Base-by-base conservation (phyloP, 1,284 basidiomycete species). In the Moesziomyces sp. region DNA sequence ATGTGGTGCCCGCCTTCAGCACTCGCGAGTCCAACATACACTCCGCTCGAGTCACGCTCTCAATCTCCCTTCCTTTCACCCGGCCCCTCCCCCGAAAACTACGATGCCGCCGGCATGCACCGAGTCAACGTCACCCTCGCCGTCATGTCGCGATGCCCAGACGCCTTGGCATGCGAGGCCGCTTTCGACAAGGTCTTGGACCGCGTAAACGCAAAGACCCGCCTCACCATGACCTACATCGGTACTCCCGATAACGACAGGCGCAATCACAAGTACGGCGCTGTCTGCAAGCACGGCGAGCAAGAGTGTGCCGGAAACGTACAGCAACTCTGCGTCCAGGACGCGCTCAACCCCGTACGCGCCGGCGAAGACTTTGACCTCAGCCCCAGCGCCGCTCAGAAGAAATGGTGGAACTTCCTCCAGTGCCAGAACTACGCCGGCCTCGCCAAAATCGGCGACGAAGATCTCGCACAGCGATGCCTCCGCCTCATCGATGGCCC, bases 251-350 rank as follows among this genome's bases (percentile, higher is more conserved):
- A 73, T 46, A 24, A 56, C 18, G 34, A 57, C 38, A 34, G 51
- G 19, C 55, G 51, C 30, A 48, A 71, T 16, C 23, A 44, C 42
- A 54, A 43, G 40, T 71, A 67, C 46, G 76, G 76, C 35, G 72
- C 57, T 0, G 47, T 45, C 3, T 80, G 78, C 55, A 74, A 59
- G 62, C 76, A 80, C 35, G 78, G 78, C 43, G 63, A 69, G 6
- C 53, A 57, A 18, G 78, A 80, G 50, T 80, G 78, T 43, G 62
- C 54, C 23, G 78, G 74, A 30, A 76, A 80, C 50, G 52, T 80
- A 18, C 78, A 80, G 23, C 76, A 80, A 61, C 76, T 80, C 16
- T 80, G 78, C 58, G 66, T 80, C 1, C 65, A 72, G 45, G 55
- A 70, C 24, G 68, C 68, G 8, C 78, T 80, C 54, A 51, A 70